Conservation (phyloP, 192 early-diverging fungal genomes). For the Coemansia nantahalensis region DNA sequence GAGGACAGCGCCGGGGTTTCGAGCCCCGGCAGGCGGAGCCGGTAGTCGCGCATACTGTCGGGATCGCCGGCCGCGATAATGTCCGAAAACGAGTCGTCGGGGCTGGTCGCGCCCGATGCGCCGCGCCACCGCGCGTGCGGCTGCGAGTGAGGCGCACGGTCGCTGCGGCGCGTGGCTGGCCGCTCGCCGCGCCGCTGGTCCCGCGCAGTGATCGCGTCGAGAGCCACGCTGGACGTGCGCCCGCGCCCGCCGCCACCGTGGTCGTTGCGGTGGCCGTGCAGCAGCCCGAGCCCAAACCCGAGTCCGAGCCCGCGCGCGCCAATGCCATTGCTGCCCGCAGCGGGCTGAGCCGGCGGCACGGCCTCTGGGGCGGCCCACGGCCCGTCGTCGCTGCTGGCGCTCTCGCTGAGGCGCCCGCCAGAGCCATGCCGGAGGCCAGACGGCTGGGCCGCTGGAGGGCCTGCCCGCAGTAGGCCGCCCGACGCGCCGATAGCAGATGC, state of each 20-base stretch:
- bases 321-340: no score
- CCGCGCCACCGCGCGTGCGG: slow-evolving; percentile 36
- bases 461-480: no score
- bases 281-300: no score
- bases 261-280: no score
- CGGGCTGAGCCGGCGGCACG: no score
- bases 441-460: no score
- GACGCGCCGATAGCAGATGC: background rate
- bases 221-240: slow-evolving; percentile 32
- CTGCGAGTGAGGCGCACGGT: slow-evolving; percentile 15
- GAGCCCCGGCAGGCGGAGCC: slow-evolving; percentile 18
- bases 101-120: slow-evolving; percentile 29
- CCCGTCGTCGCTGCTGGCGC: no score
- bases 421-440: no score
- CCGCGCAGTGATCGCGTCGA: slow-evolving; percentile 35
- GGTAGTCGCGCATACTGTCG: slow-evolving; percentile 7
- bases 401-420: no score
- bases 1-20: slow-evolving; percentile 16
- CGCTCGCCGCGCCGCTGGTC: background rate
- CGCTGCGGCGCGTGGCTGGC: background rate
- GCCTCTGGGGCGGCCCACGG: no score
- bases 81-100: slow-evolving; percentile 32
- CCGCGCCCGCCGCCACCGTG: background rate
- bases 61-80: slow-evolving; percentile 27
- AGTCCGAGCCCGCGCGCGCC: no score